Evolutionary conservation across 2,329 filamentous ascomycete genomes (phyloP), one percentile per base, ranked within the genome.

Genomic region (Diaporthe aspalathi): DNA sequence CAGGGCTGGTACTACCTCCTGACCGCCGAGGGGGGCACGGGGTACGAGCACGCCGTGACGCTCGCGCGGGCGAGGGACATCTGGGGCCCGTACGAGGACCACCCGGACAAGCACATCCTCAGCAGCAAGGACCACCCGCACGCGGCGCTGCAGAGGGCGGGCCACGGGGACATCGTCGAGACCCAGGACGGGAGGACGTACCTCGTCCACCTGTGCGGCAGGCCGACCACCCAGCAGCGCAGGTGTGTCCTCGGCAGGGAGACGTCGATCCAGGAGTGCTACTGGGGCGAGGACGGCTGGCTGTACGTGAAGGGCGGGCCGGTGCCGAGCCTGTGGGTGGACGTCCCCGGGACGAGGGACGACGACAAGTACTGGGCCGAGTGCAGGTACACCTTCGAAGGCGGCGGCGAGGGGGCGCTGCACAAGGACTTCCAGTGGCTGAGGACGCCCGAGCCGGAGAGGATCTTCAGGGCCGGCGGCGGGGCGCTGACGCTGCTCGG

Each of bases 51-150:
- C 74, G 86, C 88, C 3, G 87, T 86, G 75, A 92, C 89, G 35
- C 84, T 92, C 3, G 81, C 90, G 72, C 83, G 87, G 66, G 82
- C 85, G 7, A 76, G 82, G 68, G 75, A 85, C 77, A 77, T 90
- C 70, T 88, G 88, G 82, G 90, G 90, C 0, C 90, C 90, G 0
- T 93, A 91, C 79, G 87, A 90, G 74, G 78, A 84, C 1, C 88
- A 90, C 47, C 89, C 89, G 0, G 79, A 87, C 57, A 88, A 89
- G 68, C 83, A 89, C 56, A 83, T 92, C 52, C 80, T 91, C 56
- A 87, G 86, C 0, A 83, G 85, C 43, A 87, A 86, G 75, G 83
- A 88, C 69, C 75, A 82, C 5, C 87, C 86, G 0, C 80, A 82
- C 20, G 83, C 83, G 0, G 83, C 86, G 0, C 78, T 89, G 8